phyloP scores from a whole-genome alignment of 2,329 filamentous ascomycete species.

The Exophiala bonariae region DNA sequence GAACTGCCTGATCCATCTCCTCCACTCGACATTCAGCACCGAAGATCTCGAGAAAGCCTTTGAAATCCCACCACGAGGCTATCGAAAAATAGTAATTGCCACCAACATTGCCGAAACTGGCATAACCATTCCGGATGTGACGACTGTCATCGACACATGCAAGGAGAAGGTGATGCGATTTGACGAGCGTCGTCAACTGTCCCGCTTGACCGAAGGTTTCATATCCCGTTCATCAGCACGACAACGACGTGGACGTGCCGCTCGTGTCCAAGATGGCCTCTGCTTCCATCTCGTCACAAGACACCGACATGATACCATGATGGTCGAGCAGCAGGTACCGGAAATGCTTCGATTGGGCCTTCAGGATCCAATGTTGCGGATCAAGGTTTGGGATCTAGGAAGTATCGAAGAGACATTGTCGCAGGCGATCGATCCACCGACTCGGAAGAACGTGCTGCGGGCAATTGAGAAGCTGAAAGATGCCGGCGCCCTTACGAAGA shows the following conservation, averaged over 20 bases:
- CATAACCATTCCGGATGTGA: constrained; percentile 97
- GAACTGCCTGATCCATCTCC: constrained; percentile 81
- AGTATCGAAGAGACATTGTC: constrained; percentile 87
- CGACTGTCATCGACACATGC: constrained; percentile 92
- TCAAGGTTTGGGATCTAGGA: constrained; percentile 96
- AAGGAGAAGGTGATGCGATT: constrained; percentile 79
- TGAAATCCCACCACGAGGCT: constrained; percentile 74
- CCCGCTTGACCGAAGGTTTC: constrained; percentile 87
- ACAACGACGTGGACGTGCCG: constrained; percentile 88
- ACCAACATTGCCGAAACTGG: constrained; percentile 99
- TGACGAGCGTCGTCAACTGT: constrained; percentile 88
- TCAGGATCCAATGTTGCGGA: constrained; percentile 90
- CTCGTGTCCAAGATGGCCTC: constrained; percentile 89
- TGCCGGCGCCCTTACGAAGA: constrained; percentile 78
- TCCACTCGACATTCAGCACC: constrained; percentile 93
- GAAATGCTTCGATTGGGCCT: constrained; percentile 93
- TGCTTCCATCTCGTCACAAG: constrained; percentile 97
- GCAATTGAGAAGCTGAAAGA: constrained; percentile 92
- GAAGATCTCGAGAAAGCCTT: constrained; percentile 97
- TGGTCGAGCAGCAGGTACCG: constrained; percentile 83
- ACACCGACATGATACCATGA: constrained; percentile 74
- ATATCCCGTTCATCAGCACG: constrained; percentile 95
- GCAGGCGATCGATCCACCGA: constrained; percentile 86
- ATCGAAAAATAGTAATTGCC: constrained; percentile 89
- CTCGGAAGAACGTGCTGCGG: constrained; percentile 85